phyloP scores from a whole-genome alignment of 2,329 filamentous ascomycete genomes.

The Colletotrichum destructivum region DNA sequence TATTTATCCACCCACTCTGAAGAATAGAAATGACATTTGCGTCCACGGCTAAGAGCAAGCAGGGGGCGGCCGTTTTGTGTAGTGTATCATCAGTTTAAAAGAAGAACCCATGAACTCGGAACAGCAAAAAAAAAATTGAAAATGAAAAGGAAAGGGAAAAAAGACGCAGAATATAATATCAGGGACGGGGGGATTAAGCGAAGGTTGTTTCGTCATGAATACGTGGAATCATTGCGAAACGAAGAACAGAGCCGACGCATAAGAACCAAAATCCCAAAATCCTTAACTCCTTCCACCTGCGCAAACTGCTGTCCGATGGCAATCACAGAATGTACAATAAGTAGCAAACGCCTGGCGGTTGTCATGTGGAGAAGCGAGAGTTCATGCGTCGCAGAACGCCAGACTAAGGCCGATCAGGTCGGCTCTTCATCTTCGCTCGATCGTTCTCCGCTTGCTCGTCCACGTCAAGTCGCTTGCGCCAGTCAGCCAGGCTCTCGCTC shows the following conservation, averaged over 20 bases:
- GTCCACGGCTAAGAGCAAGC: conserved; percentile 22
- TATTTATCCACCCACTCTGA: conserved; percentile 29
- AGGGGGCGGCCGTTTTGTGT: conserved; percentile 23
- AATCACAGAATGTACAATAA: conserved; percentile 39
- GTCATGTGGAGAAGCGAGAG: conserved; percentile 42
- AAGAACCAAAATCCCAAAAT: conserved; percentile 24
- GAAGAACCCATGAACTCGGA: conserved; percentile 13
- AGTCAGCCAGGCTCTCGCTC: conserved; percentile 82
- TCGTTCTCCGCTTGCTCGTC: conserved; percentile 52
- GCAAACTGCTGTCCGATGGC: background rate
- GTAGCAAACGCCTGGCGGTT: conserved; percentile 15
- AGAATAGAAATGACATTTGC: conserved; percentile 23
- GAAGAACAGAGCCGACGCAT: conserved; percentile 30
- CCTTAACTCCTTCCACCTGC: conserved; percentile 34
- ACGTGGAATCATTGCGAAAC: conserved; percentile 43
- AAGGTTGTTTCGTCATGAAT: conserved; percentile 43
- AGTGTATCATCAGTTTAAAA: conserved; percentile 39
- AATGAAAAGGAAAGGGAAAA: background rate
- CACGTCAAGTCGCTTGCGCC: conserved; percentile 82
- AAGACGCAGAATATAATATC: conserved; percentile 14
- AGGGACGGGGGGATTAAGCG: conserved; percentile 21
- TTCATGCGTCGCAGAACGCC: conserved; percentile 44
- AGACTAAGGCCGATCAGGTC: conserved; percentile 43
- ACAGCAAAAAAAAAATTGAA: conserved; percentile 6
- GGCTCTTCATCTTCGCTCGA: conserved; percentile 42